Evolutionary conservation across 2,329 filamentous ascomycete species (phyloP), one percentile per base, ranked within the genome.

Genomic region (Phoma sp.): DNA sequence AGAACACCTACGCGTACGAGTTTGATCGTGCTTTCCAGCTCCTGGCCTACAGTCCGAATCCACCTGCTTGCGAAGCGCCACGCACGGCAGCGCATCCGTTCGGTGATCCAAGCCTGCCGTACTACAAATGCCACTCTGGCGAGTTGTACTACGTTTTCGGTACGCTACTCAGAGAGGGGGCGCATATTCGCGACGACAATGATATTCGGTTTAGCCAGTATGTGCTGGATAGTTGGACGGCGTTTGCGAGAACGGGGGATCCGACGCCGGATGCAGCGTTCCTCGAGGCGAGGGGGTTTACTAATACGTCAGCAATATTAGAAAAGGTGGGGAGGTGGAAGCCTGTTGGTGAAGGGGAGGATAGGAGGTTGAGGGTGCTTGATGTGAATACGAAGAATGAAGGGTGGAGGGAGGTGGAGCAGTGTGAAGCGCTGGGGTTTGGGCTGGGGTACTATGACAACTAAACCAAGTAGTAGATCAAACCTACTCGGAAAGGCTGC

Each of bases 61-160:
- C 62, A 11, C 67, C 65, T 1, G 63, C 63, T 7, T 82, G 80
- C 50, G 62, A 68, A 20, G 65, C 70, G 4, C 69, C 71, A 1
- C 39, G 32, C 12, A 62, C 65, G 4, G 21, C 63, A 3, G 47
- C 29, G 2, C 53, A 64, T 32, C 76, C 69, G 0, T 56, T 51
- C 20, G 71, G 71, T 7, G 65, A 74, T 37, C 49, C 68, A 1
- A 42, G 23, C 7, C 43, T 49, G 15, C 64, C 67, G 10, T 68
- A 66, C 46, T 69, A 61, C 32, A 64, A 58, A 23, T 64, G 55
- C 23, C 72, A 74, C 40, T 69, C 67, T 7, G 71, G 71, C 17
- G 72, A 74, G 34, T 47, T 73, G 7, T 68, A 63, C 33, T 66
- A 64, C 26, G 66, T 71, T 1, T 74, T 73, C 23, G 71, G 72